Conservation (phyloP, 441 rosid species). For the Kokia cookei region DNA sequence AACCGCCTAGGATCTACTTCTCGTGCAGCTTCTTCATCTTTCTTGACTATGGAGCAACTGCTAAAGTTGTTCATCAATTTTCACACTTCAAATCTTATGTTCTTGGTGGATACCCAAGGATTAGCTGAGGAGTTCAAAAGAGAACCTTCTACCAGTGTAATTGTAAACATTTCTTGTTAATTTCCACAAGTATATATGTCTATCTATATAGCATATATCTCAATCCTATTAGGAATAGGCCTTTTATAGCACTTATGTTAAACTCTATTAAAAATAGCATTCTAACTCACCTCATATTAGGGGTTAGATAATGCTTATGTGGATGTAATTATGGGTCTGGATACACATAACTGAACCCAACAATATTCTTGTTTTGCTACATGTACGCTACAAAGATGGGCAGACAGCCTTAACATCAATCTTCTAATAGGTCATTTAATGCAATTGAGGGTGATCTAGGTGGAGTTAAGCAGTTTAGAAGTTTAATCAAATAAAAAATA, state of each 20-base stretch:
- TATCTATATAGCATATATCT: background rate
- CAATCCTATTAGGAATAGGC: background rate
- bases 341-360: background rate
- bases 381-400: background rate
- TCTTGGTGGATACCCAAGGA: background rate
- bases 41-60: background rate
- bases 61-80: background rate
- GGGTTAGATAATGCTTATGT: background rate
- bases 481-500: background rate
- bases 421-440: background rate
- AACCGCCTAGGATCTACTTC: background rate
- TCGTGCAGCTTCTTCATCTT: background rate
- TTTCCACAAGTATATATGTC: background rate
- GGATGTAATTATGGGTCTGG: background rate
- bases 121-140: background rate
- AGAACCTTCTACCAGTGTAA: background rate
- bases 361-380: background rate
- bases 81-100: background rate
- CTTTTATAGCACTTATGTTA: background rate
- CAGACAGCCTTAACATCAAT: background rate
- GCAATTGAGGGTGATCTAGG: background rate
- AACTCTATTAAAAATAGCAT: background rate
- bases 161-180: background rate
- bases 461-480: background rate
- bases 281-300: background rate